Evolutionary conservation across 78 protist genomes (phyloP).

Genomic region (Isochrysis galbana): DNA sequence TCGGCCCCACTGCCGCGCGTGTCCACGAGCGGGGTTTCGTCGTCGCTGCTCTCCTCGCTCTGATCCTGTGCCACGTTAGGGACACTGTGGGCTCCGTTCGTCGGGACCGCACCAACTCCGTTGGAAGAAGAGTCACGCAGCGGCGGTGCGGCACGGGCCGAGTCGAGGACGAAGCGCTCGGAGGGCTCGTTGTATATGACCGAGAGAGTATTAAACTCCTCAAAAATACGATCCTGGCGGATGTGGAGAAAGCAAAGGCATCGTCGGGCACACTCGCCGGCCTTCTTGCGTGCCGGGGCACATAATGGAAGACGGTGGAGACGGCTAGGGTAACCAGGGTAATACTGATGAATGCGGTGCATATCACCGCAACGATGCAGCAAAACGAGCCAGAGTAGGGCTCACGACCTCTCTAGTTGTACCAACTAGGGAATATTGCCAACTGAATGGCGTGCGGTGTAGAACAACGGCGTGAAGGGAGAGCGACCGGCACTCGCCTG

Average conservation of each 20-base stretch:
- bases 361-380: no score
- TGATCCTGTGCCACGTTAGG: background rate
- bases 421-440: no score
- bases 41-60: background rate
- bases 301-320: no score
- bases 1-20: no score
- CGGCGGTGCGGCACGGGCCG: background rate
- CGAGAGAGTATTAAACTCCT: slow-evolving; percentile 86
- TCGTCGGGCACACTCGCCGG: background rate
- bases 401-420: no score
- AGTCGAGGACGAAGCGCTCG: slow-evolving; percentile 65
- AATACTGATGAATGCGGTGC: no score
- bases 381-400: no score
- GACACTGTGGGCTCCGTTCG: background rate
- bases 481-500: no score
- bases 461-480: no score
- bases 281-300: no score
- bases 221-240: slow-evolving; percentile 71
- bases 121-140: background rate
- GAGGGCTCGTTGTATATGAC: slow-evolving; percentile 74
- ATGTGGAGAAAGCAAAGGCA: background rate
- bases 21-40: background rate
- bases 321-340: background rate
- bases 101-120: background rate
- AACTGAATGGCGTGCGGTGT: no score